Conservation (phyloP, 257 asterid genomes). For the Solanum pennellii region DNA sequence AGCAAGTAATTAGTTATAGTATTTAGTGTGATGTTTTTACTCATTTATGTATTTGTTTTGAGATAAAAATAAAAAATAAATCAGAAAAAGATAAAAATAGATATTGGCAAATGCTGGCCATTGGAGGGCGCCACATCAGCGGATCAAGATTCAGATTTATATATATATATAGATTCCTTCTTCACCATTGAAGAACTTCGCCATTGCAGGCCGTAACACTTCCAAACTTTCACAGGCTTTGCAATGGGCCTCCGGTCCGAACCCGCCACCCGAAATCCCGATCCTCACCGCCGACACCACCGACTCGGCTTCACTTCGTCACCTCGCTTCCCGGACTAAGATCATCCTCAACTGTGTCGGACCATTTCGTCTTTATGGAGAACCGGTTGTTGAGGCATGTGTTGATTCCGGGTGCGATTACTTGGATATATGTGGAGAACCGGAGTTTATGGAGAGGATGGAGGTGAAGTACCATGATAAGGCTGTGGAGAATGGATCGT, state of each 20-base stretch:
- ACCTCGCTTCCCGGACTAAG: slow-evolving; percentile 49
- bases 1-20: too few relatives aligned
- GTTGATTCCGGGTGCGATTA: slow-evolving; percentile 71
- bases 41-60: too few relatives aligned
- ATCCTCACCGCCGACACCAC: slow-evolving; percentile 54
- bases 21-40: too few relatives aligned
- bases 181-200: slow-evolving; percentile 58
- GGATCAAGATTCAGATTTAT: too few relatives aligned
- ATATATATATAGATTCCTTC: too few relatives aligned
- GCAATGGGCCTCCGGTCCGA: slow-evolving; percentile 48
- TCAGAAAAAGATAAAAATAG: too few relatives aligned
- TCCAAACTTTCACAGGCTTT: slow-evolving; percentile 46
- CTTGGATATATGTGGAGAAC: slow-evolving; percentile 82
- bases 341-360: slow-evolving; percentile 72
- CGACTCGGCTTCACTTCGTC: slow-evolving; percentile 36
- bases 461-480: slow-evolving; percentile 49
- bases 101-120: too few relatives aligned
- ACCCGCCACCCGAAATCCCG: slow-evolving; percentile 37
- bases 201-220: slow-evolving; percentile 72
- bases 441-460: slow-evolving; percentile 88
- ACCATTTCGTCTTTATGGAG: slow-evolving; percentile 73
- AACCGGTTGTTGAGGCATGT: slow-evolving; percentile 72
- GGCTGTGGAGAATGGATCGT: slow-evolving; percentile 53
- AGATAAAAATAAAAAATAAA: too few relatives aligned
- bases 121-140: too few relatives aligned